These are phyloP conservation scores for Lophiostoma macrostomum DNA, from an alignment of 495 filamentous ascomycete genomes.

Conservation along the genomic window DNA sequence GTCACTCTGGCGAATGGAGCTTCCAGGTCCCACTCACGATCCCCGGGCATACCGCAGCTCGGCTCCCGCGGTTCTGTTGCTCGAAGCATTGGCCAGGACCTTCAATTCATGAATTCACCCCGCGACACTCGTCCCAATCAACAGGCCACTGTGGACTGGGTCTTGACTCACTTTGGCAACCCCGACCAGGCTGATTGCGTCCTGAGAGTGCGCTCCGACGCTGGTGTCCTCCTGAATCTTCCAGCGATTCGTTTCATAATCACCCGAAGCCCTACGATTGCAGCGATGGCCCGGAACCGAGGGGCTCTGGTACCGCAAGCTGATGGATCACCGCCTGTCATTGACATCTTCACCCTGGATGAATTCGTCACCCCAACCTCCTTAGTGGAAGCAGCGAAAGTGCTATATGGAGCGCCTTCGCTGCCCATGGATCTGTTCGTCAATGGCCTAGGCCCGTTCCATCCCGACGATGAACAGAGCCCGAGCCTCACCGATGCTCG, in stretches of 20 bases:
- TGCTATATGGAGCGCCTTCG: constrained; percentile 39
- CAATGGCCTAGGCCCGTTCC: constrained; percentile 16
- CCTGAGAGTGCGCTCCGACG: constrained; percentile 27
- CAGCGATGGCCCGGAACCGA: constrained; percentile 15
- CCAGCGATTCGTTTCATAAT: constrained; percentile 38
- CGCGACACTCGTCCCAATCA: constrained; percentile 29
- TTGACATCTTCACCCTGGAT: constrained; percentile 29
- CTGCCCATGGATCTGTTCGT: constrained; percentile 19
- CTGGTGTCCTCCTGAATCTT: constrained; percentile 15
- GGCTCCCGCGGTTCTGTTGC: too few relatives aligned
- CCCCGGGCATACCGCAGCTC: constrained; percentile 13
- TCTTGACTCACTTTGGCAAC: constrained; percentile 35
- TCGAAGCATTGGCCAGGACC: too few relatives aligned
- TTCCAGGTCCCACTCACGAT: constrained; percentile 18
- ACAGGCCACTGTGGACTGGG: too few relatives aligned
- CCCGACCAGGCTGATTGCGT: constrained; percentile 38
- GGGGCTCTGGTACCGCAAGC: neutral
- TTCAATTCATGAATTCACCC: neutral
- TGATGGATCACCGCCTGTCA: constrained; percentile 15
- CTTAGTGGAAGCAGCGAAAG: constrained; percentile 35
- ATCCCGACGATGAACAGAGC: neutral
- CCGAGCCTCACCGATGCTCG: constrained; percentile 20
- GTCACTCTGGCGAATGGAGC: constrained; percentile 4
- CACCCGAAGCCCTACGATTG: constrained; percentile 34
- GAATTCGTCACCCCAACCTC: constrained; percentile 26